Conservation (phyloP, 2,329 filamentous ascomycete genomes). For the Herpotrichia juniperi region DNA sequence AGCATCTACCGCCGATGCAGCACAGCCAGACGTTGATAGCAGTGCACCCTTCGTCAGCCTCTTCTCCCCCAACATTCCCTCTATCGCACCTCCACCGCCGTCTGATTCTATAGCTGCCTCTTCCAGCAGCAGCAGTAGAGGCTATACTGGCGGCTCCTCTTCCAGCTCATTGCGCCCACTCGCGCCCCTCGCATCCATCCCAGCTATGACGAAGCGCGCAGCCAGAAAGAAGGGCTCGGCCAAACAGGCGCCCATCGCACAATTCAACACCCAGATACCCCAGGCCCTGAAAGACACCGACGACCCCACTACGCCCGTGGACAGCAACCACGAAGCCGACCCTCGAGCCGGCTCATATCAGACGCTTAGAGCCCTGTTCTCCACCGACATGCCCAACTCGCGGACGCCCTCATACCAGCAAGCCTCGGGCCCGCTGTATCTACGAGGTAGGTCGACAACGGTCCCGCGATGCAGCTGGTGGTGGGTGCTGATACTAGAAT, state of each 20-base stretch:
- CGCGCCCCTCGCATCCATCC: constrained; percentile 28
- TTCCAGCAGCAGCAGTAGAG: constrained; percentile 9
- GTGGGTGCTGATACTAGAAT: constrained; percentile 4
- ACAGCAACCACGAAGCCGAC: constrained; percentile 34
- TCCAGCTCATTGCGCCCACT: constrained; percentile 37
- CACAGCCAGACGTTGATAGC: constrained; percentile 15
- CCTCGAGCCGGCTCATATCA: constrained; percentile 43
- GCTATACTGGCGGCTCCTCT: constrained; percentile 18
- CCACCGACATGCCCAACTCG: constrained; percentile 47
- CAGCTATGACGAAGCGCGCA: constrained; percentile 34
- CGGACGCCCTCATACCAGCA: constrained; percentile 51
- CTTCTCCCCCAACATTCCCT: constrained; percentile 32
- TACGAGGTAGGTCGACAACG: constrained; percentile 29
- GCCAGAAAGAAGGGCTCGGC: constrained; percentile 34
- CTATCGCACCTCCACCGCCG: constrained; percentile 10
- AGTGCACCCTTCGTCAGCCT: constrained; percentile 28
- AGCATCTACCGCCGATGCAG: neutral
- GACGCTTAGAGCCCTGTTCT: constrained; percentile 53
- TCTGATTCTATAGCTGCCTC: constrained; percentile 16
- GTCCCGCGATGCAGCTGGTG: neutral
- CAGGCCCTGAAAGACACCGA: constrained; percentile 56
- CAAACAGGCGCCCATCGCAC: constrained; percentile 33
- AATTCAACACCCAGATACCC: constrained; percentile 44
- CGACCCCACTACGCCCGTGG: constrained; percentile 52
- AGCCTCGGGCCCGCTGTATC: constrained; percentile 40